Evolutionary conservation across 116 monocot species (phyloP).

Genomic region (Trichopus zeylanicus): DNA sequence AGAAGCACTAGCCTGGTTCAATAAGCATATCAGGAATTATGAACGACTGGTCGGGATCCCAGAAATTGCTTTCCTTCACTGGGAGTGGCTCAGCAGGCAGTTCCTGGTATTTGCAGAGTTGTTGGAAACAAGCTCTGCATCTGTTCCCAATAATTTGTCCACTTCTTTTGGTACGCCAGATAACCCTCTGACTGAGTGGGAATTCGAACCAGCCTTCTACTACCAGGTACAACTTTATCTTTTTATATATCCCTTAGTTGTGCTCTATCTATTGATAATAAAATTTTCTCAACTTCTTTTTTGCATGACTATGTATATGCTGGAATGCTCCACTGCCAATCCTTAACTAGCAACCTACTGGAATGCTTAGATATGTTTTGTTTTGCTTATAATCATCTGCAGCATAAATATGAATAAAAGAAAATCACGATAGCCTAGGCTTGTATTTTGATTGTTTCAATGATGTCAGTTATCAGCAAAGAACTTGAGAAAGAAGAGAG

Average conservation of each 20-base stretch:
- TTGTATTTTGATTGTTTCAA: slow-evolving; percentile 1
- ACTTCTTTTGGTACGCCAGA: slow-evolving; percentile 42
- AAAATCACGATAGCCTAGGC: neutral
- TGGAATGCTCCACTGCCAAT: neutral
- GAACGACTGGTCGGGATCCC: slow-evolving; percentile 41
- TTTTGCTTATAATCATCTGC: neutral
- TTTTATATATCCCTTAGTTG: neutral
- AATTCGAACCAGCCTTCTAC: slow-evolving; percentile 87
- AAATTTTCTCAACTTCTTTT: neutral
- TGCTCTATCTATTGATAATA: neutral
- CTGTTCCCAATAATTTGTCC: slow-evolving; percentile 35
- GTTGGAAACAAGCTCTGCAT: slow-evolving; percentile 63
- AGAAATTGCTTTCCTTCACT: slow-evolving; percentile 76
- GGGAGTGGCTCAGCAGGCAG: slow-evolving; percentile 94
- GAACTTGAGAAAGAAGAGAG: slow-evolving; percentile 69
- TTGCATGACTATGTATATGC: neutral
- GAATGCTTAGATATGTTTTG: too few species aligned
- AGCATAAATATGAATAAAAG: neutral
- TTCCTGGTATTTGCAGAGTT: slow-evolving; percentile 85
- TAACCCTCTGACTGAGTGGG: slow-evolving; percentile 79
- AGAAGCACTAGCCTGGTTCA: slow-evolving; percentile 82
- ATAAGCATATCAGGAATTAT: slow-evolving; percentile 56
- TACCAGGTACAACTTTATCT: slow-evolving; percentile 49
- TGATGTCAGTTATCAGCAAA: slow-evolving; percentile 47
- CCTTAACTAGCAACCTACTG: neutral